Evolutionary conservation across 1,284 basidiomycete genomes (phyloP), one percentile per base, ranked within the genome.

Genomic region (Naganishia sp.): DNA sequence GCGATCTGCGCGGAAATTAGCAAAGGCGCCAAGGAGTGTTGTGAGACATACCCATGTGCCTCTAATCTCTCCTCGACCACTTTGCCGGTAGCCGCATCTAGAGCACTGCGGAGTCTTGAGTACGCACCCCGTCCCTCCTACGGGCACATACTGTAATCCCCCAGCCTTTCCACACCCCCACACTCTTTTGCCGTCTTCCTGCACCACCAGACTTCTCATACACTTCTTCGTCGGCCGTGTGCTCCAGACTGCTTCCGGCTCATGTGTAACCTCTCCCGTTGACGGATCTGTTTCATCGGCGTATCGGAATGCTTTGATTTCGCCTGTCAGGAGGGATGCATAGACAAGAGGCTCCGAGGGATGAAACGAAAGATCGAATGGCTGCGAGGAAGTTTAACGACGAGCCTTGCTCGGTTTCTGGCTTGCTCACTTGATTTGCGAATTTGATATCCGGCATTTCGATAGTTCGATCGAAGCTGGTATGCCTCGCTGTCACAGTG

Each of bases 301-400:
- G 65, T 79, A 94, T 5, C 83, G 75, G 76, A 89, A 90, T 0
- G 90, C 87, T 71, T 90, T 90, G 71, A 96, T 82, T 63, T 90
- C 85, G 43, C 93, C 93, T 0, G 89, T 89, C 35, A 97, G 83
- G 2, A 95, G 85, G 0, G 87, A 90, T 6, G 88, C 83, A 75
- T 90, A 93, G 10, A 94, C 85, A 21, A 87, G 82, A 0, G 86
- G 79, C 45, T 84, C 76, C 0, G 80, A 82, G 0, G 94, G 93
- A 73, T 94, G 91, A 75, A 96, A 96, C 1, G 83, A 85, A 52
- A 96, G 82, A 81, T 96, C 94, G 76, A 96, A 94, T 43, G 93
- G 87, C 78, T 96, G 47, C n/a, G 6, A 41, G n/a, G 45, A 25
- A n/a, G 23, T 49, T 63, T 42, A 25, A 50, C 50, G 13, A 49